Base-by-base conservation (phyloP, 139 green algal species). In the Closterium sp. region DNA sequence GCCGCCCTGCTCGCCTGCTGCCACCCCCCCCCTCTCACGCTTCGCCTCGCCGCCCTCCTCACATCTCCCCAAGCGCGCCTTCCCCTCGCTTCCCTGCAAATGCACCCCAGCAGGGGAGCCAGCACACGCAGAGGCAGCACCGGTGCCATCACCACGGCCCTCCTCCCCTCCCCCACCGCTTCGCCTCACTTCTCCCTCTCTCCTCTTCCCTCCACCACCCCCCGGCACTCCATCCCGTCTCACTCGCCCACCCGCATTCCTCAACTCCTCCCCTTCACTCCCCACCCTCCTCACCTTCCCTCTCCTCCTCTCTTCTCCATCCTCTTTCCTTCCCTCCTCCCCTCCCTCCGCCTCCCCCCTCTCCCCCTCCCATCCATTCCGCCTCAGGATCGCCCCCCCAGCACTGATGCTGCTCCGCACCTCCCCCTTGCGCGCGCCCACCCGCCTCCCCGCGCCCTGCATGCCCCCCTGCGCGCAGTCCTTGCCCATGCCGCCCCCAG, bases 341-440 rank as follows among this genome's bases (percentile, higher is more conserved):
- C 36, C 36, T 12, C 36, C 6, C 36, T 55, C 36, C 36, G 36
- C 36, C 4, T 6, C 4, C 36, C 36, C 36, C 6, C 36, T 6
- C 6, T 6, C 36, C 36, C 36, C 36, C 36, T 55, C 36, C 4
- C 81, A 33, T 28, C 83, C 83, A 32, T 86, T 32, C n/a, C 30
- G 83, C 83, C 83, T 86, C n/a, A 86, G 83, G 25, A 86, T 34
- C n/a, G 83, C 83, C 8, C n/a, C 83, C 83, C 19, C 83, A 34
- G n/a, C 83, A 86, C n/a, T 33, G n/a, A 9, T 33, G 83, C 83
- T 33, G n/a, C n/a, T 32, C n/a, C n/a, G n/a, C 30, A 86, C 83
- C 83, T 33, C 83, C 83, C n/a, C 83, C 10, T 86, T 86, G 83
- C n/a, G 83, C 83, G 30, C 30, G 83, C 83, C n/a, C 83, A 86